Base-by-base conservation (phyloP, 768 basidiomycete genomes). In the Rossbeevera mucosa region DNA sequence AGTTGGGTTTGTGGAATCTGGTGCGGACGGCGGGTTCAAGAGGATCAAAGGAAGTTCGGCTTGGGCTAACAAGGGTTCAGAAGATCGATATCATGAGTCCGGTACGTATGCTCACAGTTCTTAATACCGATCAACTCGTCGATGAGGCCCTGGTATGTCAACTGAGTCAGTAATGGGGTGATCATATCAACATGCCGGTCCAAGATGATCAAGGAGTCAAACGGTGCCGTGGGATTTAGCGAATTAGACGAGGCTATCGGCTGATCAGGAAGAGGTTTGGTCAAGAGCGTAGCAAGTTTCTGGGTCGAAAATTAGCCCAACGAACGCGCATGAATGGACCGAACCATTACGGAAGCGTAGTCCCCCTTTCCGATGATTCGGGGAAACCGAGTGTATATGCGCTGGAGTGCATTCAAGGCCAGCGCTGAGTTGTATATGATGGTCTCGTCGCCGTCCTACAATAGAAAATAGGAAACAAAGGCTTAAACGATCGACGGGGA, bases 141-240 rank as follows among this genome's bases (percentile, higher is more conserved):
- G 29, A 97, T 77, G 44, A 99, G 83, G 18, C 96, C 96, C 66
- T 98, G 88, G 59, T 98, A 98, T 0, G 96, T 99, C 51, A 98
- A 74, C 63, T 98, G 94, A 2, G 96, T 98, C 43, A 95, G 80
- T 47, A 98, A 75, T 1, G 96, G 93, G 0, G 96, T 96, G 53
- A 98, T 84, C 88, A 97, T 89, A 63, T 99, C 96, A 9, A 89
- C 83, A 29, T 85, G 83, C 44, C 96, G 83, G 67, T 99, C 96
- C 52, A 99, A 60, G 31, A 98, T 76, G 58, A 99, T 86, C 53
- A 98, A 72, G 13, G 83, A 86, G 65, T 99, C 96, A 49, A 98
- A 78, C 47, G 76, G 80, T 14, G 81, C 80, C 2, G 81, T 80
- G 9, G 76, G 65, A 8, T 77, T 69, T 6, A 77, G 63, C 3